phyloP scores from a whole-genome alignment of 768 basidiomycete genomes.

The Suillus brevipes region DNA sequence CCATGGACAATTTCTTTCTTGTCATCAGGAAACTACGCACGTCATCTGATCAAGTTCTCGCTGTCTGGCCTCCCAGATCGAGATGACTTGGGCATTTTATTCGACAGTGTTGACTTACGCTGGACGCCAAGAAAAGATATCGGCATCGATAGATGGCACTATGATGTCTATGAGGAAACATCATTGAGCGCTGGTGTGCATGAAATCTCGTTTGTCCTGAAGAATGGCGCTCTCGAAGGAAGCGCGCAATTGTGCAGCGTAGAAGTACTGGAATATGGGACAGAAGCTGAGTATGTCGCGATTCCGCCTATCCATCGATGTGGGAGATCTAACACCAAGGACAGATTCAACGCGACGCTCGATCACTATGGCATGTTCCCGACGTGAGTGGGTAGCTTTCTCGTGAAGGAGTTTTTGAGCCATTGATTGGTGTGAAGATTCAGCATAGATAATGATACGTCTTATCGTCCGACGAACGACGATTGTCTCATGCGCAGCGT shows the following conservation, averaged over 20 bases:
- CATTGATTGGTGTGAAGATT: conserved; percentile 41
- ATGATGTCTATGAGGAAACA: conserved; percentile 51
- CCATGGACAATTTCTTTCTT: conserved; percentile 62
- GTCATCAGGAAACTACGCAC: conserved; percentile 63
- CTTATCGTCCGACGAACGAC: conserved; percentile 81
- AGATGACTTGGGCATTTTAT: conserved; percentile 52
- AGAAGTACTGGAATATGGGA: conserved; percentile 73
- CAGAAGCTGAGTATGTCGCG: conserved; percentile 52
- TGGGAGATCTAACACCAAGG: neutral
- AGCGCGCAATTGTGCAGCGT: conserved; percentile 74
- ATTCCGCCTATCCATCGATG: neutral
- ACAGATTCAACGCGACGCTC: conserved; percentile 58
- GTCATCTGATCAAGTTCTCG: conserved; percentile 68
- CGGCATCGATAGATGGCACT: conserved; percentile 75
- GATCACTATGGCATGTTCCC: conserved; percentile 71
- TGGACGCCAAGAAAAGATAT: conserved; percentile 56
- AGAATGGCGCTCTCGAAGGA: conserved; percentile 47
- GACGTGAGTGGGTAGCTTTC: conserved; percentile 48
- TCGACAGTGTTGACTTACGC: conserved; percentile 60
- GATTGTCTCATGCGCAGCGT: conserved; percentile 82
- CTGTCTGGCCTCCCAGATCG: conserved; percentile 64
- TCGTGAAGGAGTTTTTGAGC: neutral
- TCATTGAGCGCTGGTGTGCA: conserved; percentile 53
- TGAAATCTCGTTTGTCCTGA: conserved; percentile 56
- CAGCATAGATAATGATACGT: conserved; percentile 55